Percentiles rank a stretch among this genome's conserved stretches.
Conservation (phyloP, 495 filamentous ascomycete genomes). For the Aspergillus leporis region DNA sequence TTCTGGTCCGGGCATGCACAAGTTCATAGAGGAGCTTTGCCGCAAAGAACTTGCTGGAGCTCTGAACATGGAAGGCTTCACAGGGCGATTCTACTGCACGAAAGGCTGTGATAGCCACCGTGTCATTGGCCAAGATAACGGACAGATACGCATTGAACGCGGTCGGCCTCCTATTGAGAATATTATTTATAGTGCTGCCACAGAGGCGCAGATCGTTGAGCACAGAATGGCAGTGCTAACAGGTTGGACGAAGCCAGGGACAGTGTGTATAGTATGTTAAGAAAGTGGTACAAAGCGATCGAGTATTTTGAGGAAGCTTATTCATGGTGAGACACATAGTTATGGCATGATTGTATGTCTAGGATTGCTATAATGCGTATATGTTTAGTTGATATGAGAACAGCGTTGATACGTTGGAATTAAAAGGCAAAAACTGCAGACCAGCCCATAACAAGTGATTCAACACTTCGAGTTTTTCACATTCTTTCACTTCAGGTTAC, state of each 20-base stretch:
- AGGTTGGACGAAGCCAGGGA: slow-evolving; percentile 41
- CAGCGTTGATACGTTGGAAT: too few species aligned
- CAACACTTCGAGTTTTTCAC: too few species aligned
- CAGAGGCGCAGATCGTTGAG: slow-evolving; percentile 13
- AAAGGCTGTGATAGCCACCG: not conserved
- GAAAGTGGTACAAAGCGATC: slow-evolving; percentile 19
- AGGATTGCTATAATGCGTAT: too few species aligned
- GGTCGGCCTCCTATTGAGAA: slow-evolving; percentile 11
- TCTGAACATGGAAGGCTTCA: slow-evolving; percentile 12
- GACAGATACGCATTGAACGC: slow-evolving; percentile 12
- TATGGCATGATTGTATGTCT: not conserved
- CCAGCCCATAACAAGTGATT: too few species aligned
- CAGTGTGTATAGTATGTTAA: slow-evolving; percentile 27
- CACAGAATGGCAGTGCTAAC: slow-evolving; percentile 36
- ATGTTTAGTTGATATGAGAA: too few species aligned
- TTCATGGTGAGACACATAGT: slow-evolving; percentile 10
- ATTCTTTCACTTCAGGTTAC: too few species aligned
- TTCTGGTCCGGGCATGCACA: slow-evolving; percentile 29
- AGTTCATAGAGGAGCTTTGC: slow-evolving; percentile 21
- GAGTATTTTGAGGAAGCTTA: slow-evolving; percentile 33
- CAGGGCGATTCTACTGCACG: slow-evolving; percentile 17
- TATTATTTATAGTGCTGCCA: slow-evolving; percentile 18
- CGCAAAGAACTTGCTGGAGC: slow-evolving; percentile 13
- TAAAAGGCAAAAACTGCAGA: too few species aligned
- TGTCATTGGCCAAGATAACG: not conserved